Evolutionary conservation across 176 grass and related monocot genomes (phyloP).

Genomic region (Thalia dealbata): DNA sequence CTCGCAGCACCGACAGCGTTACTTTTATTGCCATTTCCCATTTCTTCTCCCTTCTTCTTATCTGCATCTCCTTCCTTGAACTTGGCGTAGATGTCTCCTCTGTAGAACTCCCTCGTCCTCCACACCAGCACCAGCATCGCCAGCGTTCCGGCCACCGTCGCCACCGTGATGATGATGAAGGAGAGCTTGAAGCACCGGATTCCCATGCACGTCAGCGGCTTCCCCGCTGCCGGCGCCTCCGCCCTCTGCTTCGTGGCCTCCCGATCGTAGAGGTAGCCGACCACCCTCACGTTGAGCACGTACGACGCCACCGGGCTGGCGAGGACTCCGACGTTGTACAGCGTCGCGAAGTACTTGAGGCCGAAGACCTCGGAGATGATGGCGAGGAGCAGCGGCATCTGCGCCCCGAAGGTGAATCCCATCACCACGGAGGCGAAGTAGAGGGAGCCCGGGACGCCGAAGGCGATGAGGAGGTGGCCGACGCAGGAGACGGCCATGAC

Average conservation of each 20-base stretch:
- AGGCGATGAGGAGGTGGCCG: slow-evolving; percentile 62
- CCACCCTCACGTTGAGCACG: slow-evolving; percentile 50
- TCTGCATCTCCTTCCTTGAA: slow-evolving; percentile 26
- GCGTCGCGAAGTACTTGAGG: slow-evolving; percentile 83
- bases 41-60: neutral
- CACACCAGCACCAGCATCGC: slow-evolving; percentile 51
- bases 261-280: slow-evolving; percentile 29
- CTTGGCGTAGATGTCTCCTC: slow-evolving; percentile 51
- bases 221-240: slow-evolving; percentile 1
- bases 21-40: neutral
- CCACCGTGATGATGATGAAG: slow-evolving; percentile 49
- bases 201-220: slow-evolving; percentile 40
- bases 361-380: slow-evolving; percentile 81
- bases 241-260: slow-evolving; percentile 40
- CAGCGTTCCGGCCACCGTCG: slow-evolving; percentile 31
- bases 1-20: neutral
- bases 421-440: slow-evolving; percentile 67
- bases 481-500: slow-evolving; percentile 38
- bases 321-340: slow-evolving; percentile 67
- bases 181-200: slow-evolving; percentile 47
- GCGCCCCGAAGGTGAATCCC: slow-evolving; percentile 68
- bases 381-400: slow-evolving; percentile 65
- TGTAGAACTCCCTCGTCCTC: slow-evolving; percentile 57
- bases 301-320: slow-evolving; percentile 60
- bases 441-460: slow-evolving; percentile 32